These are phyloP conservation scores for Rhynchospora breviuscula DNA, from an alignment of 176 grass and related monocot species.

Conservation along the genomic window DNA sequence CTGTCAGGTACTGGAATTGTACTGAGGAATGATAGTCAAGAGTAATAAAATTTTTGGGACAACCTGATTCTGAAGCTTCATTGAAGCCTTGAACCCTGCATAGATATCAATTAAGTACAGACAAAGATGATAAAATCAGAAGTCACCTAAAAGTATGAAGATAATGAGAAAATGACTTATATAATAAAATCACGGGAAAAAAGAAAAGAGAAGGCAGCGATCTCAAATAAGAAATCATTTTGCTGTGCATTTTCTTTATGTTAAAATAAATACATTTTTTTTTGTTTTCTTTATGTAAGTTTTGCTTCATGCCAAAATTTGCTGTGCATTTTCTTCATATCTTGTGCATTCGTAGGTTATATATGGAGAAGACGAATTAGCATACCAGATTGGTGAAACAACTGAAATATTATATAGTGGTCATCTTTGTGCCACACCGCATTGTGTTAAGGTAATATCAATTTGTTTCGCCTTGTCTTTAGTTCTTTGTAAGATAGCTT, in stretches of 20 bases:
- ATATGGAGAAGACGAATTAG: conserved; percentile 77
- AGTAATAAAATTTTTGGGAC: background rate
- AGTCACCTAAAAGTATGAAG: background rate
- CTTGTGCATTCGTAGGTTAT: conserved; percentile 44
- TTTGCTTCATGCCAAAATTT: background rate
- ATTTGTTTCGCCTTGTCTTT: background rate
- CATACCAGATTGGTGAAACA: conserved; percentile 97
- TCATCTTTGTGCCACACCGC: conserved; percentile 77
- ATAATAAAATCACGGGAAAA: background rate
- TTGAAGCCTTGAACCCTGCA: background rate
- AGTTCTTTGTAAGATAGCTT: conserved; percentile 3
- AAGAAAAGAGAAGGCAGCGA: background rate
- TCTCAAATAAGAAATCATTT: conserved; percentile 7
- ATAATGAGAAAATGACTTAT: background rate
- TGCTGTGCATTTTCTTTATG: no score
- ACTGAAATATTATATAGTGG: conserved; percentile 83
- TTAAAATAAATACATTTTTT: background rate
- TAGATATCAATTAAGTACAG: background rate
- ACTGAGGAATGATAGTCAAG: background rate
- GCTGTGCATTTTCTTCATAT: conserved; percentile 7
- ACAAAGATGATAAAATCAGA: background rate
- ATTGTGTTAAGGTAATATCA: conserved; percentile 79
- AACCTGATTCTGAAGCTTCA: background rate
- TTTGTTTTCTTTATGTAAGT: background rate
- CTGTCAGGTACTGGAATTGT: background rate